These are phyloP conservation scores for Calonectria crousiana DNA, from an alignment of 2,329 filamentous ascomycete species.

Conservation along the genomic window DNA sequence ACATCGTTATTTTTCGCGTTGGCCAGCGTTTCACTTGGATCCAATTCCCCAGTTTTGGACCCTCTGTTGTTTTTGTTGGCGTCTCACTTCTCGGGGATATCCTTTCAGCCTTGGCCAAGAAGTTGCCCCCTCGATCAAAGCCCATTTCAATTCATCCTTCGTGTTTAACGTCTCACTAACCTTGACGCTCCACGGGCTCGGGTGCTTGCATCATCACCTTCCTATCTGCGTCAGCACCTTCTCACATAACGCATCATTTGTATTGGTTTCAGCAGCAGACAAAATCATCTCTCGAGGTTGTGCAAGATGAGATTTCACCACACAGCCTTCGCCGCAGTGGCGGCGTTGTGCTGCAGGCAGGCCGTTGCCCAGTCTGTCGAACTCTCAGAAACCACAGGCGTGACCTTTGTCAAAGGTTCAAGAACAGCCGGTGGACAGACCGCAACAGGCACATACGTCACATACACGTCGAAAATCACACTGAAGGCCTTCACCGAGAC, in stretches of 20 bases:
- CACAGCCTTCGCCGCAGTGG: constrained; percentile 39
- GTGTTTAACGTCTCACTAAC: not conserved
- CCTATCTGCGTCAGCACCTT: not conserved
- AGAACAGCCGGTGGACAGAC: constrained; percentile 53
- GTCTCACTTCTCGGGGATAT: not conserved
- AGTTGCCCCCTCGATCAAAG: not conserved
- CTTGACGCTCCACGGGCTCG: not conserved
- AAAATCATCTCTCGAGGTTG: not conserved
- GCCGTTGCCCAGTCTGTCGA: constrained; percentile 45
- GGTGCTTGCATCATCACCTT: not conserved
- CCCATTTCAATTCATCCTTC: constrained; percentile 1
- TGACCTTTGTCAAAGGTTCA: constrained; percentile 53
- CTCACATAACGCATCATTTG: not conserved
- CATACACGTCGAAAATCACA: constrained; percentile 43
- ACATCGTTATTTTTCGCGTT: not conserved
- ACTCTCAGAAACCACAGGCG: constrained; percentile 48
- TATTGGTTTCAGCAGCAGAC: not conserved
- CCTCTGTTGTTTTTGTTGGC: constrained; percentile 6
- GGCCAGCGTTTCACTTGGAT: constrained; percentile 28
- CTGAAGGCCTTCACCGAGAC: constrained; percentile 28
- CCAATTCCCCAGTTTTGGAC: constrained; percentile 6
- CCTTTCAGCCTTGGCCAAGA: not conserved
- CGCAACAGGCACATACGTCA: constrained; percentile 42
- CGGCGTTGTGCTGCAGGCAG: constrained; percentile 36
- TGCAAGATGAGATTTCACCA: constrained; percentile 41